These are phyloP conservation scores for Cutaneotrichosporon sp. DNA, from an alignment of 1,284 basidiomycete species.

Conservation along the genomic window DNA sequence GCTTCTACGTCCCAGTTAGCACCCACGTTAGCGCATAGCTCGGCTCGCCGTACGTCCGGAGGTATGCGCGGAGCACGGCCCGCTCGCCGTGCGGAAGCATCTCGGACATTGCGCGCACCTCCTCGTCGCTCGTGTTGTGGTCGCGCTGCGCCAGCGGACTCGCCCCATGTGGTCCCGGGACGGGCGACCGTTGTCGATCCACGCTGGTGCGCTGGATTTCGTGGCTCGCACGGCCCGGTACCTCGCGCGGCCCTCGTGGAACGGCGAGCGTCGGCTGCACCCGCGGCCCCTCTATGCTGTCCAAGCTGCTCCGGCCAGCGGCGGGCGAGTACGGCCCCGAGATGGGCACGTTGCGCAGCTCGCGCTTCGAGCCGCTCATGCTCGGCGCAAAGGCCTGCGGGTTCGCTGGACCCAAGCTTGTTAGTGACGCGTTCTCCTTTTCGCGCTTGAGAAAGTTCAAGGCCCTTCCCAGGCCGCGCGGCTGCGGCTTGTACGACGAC, in stretches of 20 bases:
- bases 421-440: conserved; percentile 22
- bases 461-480: conserved; percentile 5
- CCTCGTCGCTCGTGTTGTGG: conserved; percentile 31
- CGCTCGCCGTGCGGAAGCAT: conserved; percentile 74
- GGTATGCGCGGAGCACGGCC: conserved; percentile 66
- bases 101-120: conserved; percentile 66
- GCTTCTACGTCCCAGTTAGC: background rate
- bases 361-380: conserved; percentile 8
- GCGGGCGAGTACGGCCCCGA: background rate
- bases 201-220: conserved; percentile 7
- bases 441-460: conserved; percentile 42
- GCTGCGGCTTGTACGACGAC: conserved; percentile 28
- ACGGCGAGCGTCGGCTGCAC: conserved; percentile 10
- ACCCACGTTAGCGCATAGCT: conserved; percentile 68
- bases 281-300: conserved; percentile 10
- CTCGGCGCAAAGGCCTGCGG: conserved; percentile 5
- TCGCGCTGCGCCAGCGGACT: conserved; percentile 17
- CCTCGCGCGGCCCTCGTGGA: conserved; percentile 18
- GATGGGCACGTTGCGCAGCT: conserved; percentile 17
- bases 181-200: conserved; percentile 7
- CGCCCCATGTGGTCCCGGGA: conserved; percentile 8
- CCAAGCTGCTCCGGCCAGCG: conserved; percentile 1
- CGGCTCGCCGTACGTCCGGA: conserved; percentile 68
- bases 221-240: conserved; percentile 11
- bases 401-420: conserved; percentile 1